Conservation (phyloP, 495 filamentous ascomycete species). For the Chaetomium fimeti region DNA sequence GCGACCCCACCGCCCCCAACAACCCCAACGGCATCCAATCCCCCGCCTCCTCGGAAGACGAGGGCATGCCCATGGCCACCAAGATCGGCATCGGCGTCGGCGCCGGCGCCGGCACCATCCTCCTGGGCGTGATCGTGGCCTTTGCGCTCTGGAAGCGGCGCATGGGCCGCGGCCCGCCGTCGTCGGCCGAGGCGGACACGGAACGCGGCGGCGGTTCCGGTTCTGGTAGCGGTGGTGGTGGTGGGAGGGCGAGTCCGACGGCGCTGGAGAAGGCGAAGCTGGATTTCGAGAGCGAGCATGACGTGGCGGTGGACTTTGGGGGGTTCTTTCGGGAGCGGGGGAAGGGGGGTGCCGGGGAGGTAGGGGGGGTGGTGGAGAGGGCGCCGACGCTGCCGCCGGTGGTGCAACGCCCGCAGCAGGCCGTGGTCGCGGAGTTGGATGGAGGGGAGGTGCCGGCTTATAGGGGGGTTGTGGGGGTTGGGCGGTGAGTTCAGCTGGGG, state of each 20-base stretch:
- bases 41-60: not conserved
- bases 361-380: not conserved
- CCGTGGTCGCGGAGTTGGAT: not conserved
- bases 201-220: no score
- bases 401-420: not conserved
- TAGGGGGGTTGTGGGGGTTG: constrained; percentile 15
- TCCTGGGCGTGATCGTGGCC: not conserved
- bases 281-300: constrained; percentile 34
- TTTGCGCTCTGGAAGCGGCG: constrained; percentile 26
- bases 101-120: constrained; percentile 22
- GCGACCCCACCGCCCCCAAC: not conserved
- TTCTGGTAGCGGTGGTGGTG: no score
- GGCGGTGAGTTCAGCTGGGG: not conserved
- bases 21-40: not conserved
- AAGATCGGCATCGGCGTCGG: constrained; percentile 30
- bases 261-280: constrained; percentile 27
- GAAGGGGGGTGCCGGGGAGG: not conserved
- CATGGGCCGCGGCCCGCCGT: constrained; percentile 16
- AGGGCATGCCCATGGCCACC: constrained; percentile 20
- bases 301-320: constrained; percentile 34
- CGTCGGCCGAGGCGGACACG: not conserved
- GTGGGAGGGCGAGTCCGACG: not conserved
- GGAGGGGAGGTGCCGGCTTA: constrained; percentile 6
- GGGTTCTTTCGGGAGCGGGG: constrained; percentile 12
- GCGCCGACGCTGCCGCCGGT: not conserved